Conservation (phyloP, 345 rosid genomes). For the Litchi chinensis region DNA sequence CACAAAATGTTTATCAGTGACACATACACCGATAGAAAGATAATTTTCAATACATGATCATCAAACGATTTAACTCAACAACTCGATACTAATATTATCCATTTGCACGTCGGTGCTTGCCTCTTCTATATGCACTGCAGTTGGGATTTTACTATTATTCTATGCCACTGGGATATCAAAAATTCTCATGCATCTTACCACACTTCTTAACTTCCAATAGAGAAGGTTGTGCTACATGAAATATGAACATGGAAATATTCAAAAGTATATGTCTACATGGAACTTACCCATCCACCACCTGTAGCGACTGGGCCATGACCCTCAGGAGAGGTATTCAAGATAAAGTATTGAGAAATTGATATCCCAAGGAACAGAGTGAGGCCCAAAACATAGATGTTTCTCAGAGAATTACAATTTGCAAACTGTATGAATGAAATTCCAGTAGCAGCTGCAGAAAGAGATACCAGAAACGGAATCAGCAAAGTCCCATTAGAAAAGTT, state of each 20-base stretch:
- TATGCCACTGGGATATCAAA: not conserved
- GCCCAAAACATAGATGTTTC: constrained; percentile 88
- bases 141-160: not conserved
- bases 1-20: not conserved
- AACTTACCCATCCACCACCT: constrained; percentile 85
- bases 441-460: constrained; percentile 56
- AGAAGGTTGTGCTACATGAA: not conserved
- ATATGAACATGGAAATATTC: not conserved
- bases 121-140: not conserved
- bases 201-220: not conserved
- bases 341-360: constrained; percentile 83
- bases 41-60: not conserved
- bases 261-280: not conserved
- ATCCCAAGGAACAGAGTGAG: constrained; percentile 81
- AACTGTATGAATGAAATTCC: constrained; percentile 94
- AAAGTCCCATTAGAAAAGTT: not conserved
- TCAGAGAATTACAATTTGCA: constrained; percentile 75
- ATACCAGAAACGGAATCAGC: not conserved
- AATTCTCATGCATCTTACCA: not conserved
- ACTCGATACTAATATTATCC: not conserved
- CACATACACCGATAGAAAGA: not conserved
- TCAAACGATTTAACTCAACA: not conserved
- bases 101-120: not conserved
- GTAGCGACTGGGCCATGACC: constrained; percentile 89
- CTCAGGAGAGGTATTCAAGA: constrained; percentile 37